Conservation (phyloP, 2,329 filamentous ascomycete species). For the Penicillium sp. region DNA sequence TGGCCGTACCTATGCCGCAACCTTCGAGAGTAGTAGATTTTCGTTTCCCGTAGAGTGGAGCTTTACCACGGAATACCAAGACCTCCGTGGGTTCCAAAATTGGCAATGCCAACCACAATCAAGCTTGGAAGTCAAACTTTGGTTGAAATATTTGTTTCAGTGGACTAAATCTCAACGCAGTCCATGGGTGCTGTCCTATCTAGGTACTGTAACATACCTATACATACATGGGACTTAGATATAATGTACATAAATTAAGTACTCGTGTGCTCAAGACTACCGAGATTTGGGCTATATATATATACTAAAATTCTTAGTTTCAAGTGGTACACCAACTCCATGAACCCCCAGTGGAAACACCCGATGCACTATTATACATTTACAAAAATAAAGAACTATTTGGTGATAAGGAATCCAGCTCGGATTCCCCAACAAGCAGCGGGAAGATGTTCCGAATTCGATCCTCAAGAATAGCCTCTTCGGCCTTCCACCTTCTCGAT, state of each 20-base stretch:
- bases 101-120: too few species aligned
- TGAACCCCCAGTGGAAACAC: neutral
- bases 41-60: neutral
- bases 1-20: neutral
- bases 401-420: conserved; percentile 28
- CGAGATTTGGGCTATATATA: too few species aligned
- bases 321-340: neutral
- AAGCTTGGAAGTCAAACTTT: too few species aligned
- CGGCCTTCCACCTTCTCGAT: conserved; percentile 42
- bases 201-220: too few species aligned
- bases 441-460: conserved; percentile 32
- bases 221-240: too few species aligned
- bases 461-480: conserved; percentile 39
- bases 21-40: neutral
- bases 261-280: too few species aligned
- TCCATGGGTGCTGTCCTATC: too few species aligned
- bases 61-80: neutral
- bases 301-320: too few species aligned
- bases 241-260: too few species aligned
- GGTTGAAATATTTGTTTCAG: too few species aligned
- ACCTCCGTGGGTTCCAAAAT: neutral
- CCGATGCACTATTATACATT: neutral
- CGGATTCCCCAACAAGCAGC: conserved; percentile 32
- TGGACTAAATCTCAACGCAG: too few species aligned
- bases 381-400: conserved; percentile 31